Percentiles rank a stretch among this genome's conserved stretches.
Conservation (phyloP, 345 rosid species). For the Salix purpurea region DNA sequence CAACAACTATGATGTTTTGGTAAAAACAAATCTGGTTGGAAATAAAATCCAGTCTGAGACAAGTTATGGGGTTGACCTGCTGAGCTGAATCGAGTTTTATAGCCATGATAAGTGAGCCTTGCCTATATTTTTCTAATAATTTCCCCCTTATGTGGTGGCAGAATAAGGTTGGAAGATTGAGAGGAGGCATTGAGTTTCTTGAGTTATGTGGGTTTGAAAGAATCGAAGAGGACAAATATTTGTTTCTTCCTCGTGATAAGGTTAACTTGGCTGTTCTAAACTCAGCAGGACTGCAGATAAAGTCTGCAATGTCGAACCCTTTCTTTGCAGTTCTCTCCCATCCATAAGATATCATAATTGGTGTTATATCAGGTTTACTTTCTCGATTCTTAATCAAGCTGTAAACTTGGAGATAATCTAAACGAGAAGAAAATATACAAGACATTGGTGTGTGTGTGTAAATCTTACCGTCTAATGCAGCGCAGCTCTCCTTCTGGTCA, state of each 20-base stretch:
- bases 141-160: constrained; percentile 14
- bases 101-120: not conserved
- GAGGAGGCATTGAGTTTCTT: constrained; percentile 65
- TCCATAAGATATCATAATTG: not conserved
- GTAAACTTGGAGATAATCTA: not conserved
- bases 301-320: constrained; percentile 65
- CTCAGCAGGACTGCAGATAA: constrained; percentile 47
- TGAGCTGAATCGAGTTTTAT: not conserved
- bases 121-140: not conserved
- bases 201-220: constrained; percentile 80
- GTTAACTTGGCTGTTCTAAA: constrained; percentile 44
- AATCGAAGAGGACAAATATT: constrained; percentile 42
- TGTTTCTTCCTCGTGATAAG: constrained; percentile 46
- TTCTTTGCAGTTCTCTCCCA: constrained; percentile 63
- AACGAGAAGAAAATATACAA: not conserved
- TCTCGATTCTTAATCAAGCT: not conserved
- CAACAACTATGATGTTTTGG: no score
- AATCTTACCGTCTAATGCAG: no score
- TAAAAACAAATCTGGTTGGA: no score
- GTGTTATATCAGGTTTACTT: not conserved
- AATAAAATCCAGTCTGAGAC: no score
- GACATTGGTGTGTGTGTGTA: no score
- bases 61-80: no score
- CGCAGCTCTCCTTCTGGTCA: no score
- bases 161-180: constrained; percentile 58